Percentiles rank a stretch among this genome's conserved stretches.
Evolutionary conservation across 2,329 filamentous ascomycete genomes (phyloP).

Genomic region (Diaporthe humulicola): DNA sequence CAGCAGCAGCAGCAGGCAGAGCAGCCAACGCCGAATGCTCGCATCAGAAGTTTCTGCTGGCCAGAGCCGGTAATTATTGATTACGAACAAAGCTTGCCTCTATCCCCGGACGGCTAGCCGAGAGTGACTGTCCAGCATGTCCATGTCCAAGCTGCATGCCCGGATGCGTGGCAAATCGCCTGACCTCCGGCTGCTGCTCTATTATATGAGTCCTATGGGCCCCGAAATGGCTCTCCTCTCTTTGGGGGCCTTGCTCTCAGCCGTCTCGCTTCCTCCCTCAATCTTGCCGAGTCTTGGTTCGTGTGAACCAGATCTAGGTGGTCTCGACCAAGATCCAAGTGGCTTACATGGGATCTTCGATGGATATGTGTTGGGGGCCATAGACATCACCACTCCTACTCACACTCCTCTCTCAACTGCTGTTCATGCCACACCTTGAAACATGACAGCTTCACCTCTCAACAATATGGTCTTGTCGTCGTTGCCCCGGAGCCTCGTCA

Average conservation of each 20-base stretch:
- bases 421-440: conserved; percentile 19
- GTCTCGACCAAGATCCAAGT: not conserved
- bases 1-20: not conserved
- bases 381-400: conserved; percentile 12
- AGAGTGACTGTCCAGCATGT: not conserved
- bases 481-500: not conserved
- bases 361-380: conserved; percentile 14
- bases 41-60: not conserved
- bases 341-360: conserved; percentile 16
- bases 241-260: not conserved
- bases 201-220: conserved; percentile 21
- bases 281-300: conserved; percentile 9
- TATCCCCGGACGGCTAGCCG: not conserved
- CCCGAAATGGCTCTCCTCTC: not conserved
- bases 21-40: not conserved
- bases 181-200: not conserved
- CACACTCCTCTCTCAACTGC: not conserved
- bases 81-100: conserved; percentile 10
- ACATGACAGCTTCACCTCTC: conserved; percentile 24
- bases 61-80: conserved; percentile 1
- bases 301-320: not conserved
- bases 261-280: not conserved
- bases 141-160: not conserved
- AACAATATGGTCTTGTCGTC: conserved; percentile 28
- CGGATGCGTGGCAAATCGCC: not conserved